Percentiles rank a stretch among this genome's conserved stretches.
Evolutionary conservation across 2,329 filamentous ascomycete species (phyloP).

Genomic region (Colletotrichum karsti): DNA sequence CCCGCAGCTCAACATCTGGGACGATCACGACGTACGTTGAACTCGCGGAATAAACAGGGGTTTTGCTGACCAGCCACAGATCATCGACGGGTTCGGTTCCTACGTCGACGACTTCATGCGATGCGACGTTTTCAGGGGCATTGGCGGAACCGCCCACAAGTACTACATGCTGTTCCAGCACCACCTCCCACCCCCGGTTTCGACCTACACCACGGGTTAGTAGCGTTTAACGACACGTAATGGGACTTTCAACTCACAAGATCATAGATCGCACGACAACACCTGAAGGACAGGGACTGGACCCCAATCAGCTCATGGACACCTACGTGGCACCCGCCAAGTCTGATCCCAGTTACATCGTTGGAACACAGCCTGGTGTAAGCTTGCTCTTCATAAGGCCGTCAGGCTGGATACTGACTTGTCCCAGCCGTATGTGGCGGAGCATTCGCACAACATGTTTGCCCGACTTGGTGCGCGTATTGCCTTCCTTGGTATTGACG

Average conservation of each 20-base stretch:
- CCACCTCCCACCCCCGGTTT: conserved; percentile 83
- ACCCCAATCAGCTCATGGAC: conserved; percentile 77
- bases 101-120: conserved; percentile 95
- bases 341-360: conserved; percentile 77
- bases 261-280: conserved; percentile 30
- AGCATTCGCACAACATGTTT: conserved; percentile 88
- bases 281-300: conserved; percentile 56
- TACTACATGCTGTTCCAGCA: conserved; percentile 99
- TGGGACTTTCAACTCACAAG: conserved; percentile 31
- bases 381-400: conserved; percentile 66
- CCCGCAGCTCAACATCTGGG: conserved; percentile 96
- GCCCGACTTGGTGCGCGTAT: conserved; percentile 84
- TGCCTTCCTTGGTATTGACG: conserved; percentile 89
- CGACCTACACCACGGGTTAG: conserved; percentile 83
- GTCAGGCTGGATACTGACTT: conserved; percentile 49
- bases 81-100: conserved; percentile 92
- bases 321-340: conserved; percentile 72
- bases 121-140: conserved; percentile 88
- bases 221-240: conserved; percentile 36
- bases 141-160: conserved; percentile 93
- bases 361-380: conserved; percentile 78
- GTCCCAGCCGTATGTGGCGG: conserved; percentile 84
- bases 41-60: conserved; percentile 38
- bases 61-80: conserved; percentile 54
- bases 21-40: conserved; percentile 80